A percentile compares a stretch with the other conserved stretches of the same genome.
phyloP scores from a whole-genome alignment of 2,329 filamentous ascomycete species.

The Penicillium sp. region DNA sequence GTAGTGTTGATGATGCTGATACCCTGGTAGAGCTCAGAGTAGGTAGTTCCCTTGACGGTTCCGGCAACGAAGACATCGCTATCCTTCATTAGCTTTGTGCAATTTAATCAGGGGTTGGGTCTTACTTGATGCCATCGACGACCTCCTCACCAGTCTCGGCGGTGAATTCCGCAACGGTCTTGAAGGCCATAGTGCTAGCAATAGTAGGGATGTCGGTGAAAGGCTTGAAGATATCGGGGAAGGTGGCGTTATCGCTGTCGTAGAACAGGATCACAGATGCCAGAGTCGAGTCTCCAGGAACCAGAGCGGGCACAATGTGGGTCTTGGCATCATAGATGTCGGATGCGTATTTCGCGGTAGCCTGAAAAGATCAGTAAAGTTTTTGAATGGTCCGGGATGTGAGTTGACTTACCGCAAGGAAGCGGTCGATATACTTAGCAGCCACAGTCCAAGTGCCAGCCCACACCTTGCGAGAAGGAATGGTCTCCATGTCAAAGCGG shows the following conservation, averaged over 20 bases:
- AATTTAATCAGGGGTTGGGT: background rate
- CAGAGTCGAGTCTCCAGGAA: constrained; percentile 27
- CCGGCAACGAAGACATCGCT: constrained; percentile 40
- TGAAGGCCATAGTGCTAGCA: constrained; percentile 36
- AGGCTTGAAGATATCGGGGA: constrained; percentile 35
- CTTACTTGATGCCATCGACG: constrained; percentile 35
- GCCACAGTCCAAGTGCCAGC: constrained; percentile 31
- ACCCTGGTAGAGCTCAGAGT: constrained; percentile 36
- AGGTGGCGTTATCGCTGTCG: constrained; percentile 31
- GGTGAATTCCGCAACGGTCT: constrained; percentile 37
- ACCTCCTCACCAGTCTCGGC: constrained; percentile 34
- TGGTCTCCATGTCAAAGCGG: constrained; percentile 39
- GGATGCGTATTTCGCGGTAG: constrained; percentile 27
- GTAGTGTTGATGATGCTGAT: constrained; percentile 42
- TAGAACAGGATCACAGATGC: constrained; percentile 41
- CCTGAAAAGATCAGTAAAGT: constrained; percentile 16
- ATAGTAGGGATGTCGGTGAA: constrained; percentile 39
- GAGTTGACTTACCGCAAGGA: constrained; percentile 21
- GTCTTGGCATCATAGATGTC: constrained; percentile 32
- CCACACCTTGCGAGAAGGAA: constrained; percentile 33
- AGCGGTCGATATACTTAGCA: constrained; percentile 25
- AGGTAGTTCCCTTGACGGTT: constrained; percentile 31
- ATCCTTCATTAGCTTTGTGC: background rate
- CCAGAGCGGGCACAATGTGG: constrained; percentile 32
- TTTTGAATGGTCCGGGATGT: background rate